phyloP scores from a whole-genome alignment of 257 asterid species.

The Verbascum thapsus region DNA sequence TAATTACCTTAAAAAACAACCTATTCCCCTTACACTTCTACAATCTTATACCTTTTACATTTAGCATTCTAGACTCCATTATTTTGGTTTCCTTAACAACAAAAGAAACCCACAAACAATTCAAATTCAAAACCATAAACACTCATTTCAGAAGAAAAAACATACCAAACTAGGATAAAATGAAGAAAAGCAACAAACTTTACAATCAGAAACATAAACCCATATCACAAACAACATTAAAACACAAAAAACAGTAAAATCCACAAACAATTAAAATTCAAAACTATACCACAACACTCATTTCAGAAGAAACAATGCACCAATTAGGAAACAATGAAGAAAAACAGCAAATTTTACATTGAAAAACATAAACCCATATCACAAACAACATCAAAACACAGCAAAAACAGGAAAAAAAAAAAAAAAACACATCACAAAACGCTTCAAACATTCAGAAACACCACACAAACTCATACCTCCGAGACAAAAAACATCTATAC shows the following conservation, averaged over 20 bases:
- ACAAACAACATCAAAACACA: slow-evolving; percentile 20
- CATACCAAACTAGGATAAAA: slow-evolving; percentile 11
- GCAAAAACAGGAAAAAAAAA: slow-evolving; percentile 3
- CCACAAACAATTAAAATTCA: slow-evolving; percentile 16
- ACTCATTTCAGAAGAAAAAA: slow-evolving; percentile 17
- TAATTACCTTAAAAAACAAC: background rate
- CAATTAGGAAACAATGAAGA: background rate
- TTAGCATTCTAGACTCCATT: slow-evolving; percentile 3
- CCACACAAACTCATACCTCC: too few relatives aligned
- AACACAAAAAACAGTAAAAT: slow-evolving; percentile 19
- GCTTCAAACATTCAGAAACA: background rate
- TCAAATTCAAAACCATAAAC: slow-evolving; percentile 14
- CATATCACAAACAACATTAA: slow-evolving; percentile 25
- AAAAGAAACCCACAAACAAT: slow-evolving; percentile 14
- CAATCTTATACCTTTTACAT: background rate
- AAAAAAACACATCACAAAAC: slow-evolving; percentile 7
- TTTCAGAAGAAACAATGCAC: slow-evolving; percentile 23
- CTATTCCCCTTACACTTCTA: background rate
- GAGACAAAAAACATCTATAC: too few relatives aligned
- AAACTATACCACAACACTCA: slow-evolving; percentile 5
- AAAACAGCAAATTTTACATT: slow-evolving; percentile 26
- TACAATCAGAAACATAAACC: slow-evolving; percentile 30
- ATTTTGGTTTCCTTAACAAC: background rate
- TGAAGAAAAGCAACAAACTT: slow-evolving; percentile 22
- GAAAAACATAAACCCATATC: slow-evolving; percentile 32